phyloP scores from a whole-genome alignment of 192 early-diverging fungal genomes.

The Rhizoclosmatium sp. region DNA sequence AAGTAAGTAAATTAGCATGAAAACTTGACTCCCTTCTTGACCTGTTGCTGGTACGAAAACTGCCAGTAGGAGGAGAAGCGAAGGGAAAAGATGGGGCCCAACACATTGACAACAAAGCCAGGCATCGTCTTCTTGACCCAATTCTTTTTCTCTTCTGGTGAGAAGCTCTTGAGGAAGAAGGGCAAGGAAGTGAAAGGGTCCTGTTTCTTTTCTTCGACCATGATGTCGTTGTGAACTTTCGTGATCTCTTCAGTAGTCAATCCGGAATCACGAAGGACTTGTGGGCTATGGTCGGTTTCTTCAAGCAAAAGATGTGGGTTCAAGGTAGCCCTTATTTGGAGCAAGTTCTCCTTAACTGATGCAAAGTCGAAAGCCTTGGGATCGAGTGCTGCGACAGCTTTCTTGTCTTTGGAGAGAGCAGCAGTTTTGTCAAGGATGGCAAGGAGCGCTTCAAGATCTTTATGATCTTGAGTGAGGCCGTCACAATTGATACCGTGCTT shows the following conservation, averaged over 20 bases:
- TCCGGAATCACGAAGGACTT: not conserved
- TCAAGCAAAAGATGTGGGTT: constrained; percentile 10
- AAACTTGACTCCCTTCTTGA: too few species aligned
- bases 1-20: too few species aligned
- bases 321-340: not conserved
- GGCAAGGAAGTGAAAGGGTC: constrained; percentile 4
- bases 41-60: constrained; percentile 6
- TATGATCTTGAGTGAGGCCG: constrained; percentile 2
- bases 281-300: not conserved
- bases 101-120: not conserved
- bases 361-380: constrained; percentile 12
- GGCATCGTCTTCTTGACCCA: not conserved
- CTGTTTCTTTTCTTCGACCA: not conserved
- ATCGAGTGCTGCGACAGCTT: not conserved
- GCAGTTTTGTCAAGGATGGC: not conserved
- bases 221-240: not conserved
- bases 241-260: not conserved
- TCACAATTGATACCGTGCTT: not conserved
- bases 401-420: not conserved
- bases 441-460: not conserved
- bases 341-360: not conserved
- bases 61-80: constrained; percentile 5
- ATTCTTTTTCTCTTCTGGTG: not conserved
- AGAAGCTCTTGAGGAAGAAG: not conserved
- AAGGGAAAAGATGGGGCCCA: constrained; percentile 2